Conservation (phyloP, 2,329 filamentous ascomycete species). For the Diaporthe caulivora region DNA sequence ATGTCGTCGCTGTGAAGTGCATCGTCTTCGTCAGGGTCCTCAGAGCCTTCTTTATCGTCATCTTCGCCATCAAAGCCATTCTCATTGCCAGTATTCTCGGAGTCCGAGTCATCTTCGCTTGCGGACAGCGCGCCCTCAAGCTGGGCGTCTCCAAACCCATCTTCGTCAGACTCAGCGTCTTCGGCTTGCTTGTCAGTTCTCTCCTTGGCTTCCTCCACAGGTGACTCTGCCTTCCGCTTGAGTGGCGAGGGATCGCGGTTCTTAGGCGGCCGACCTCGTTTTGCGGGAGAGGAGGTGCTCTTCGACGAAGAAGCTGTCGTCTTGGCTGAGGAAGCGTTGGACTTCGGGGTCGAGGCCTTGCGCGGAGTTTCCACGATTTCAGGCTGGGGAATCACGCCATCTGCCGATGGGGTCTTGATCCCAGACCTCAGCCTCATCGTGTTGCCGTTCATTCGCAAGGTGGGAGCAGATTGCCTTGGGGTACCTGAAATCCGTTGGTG, state of each 20-base stretch:
- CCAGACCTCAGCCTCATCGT: constrained; percentile 39
- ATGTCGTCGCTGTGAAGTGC: constrained; percentile 57
- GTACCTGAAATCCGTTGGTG: neutral
- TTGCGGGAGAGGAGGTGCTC: constrained; percentile 17
- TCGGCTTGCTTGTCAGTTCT: neutral
- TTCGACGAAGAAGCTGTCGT: neutral
- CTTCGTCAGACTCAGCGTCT: constrained; percentile 59
- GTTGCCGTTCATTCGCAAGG: constrained; percentile 23
- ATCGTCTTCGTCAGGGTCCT: constrained; percentile 56
- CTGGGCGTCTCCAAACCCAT: constrained; percentile 68
- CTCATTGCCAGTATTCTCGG: constrained; percentile 64
- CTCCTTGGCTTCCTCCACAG: constrained; percentile 64
- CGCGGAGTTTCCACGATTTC: constrained; percentile 29
- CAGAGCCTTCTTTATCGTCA: constrained; percentile 53
- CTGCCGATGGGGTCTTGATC: constrained; percentile 39
- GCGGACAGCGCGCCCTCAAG: constrained; percentile 69
- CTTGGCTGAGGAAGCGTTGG: constrained; percentile 22
- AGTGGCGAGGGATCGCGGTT: constrained; percentile 47
- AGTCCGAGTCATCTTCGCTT: constrained; percentile 69
- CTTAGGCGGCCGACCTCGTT: constrained; percentile 15
- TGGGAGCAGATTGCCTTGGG: constrained; percentile 4
- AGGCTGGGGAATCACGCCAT: constrained; percentile 32
- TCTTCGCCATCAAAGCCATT: constrained; percentile 60
- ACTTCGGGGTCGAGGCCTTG: constrained; percentile 19
- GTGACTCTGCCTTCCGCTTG: constrained; percentile 72